Conservation (phyloP, 495 filamentous ascomycete species). For the Pseudevernia furfuracea region DNA sequence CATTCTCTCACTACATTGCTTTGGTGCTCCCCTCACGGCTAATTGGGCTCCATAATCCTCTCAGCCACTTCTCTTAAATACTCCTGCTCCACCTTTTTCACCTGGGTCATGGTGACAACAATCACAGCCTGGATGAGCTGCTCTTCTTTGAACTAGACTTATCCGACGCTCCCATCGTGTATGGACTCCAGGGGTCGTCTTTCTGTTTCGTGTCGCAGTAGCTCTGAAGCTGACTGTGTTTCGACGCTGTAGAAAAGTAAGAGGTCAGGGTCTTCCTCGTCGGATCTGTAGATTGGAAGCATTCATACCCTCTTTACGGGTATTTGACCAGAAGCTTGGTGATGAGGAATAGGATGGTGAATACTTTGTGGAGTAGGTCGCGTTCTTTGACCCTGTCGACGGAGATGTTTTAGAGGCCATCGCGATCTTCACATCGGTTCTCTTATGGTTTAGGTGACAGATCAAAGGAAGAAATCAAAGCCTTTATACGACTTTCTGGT, state of each 20-base stretch:
- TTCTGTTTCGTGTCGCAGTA: neutral
- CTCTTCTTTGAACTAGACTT: neutral
- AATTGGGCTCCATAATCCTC: neutral
- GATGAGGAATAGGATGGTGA: too few relatives aligned
- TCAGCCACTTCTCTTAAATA: too few relatives aligned
- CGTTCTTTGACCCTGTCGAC: neutral
- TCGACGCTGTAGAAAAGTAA: neutral
- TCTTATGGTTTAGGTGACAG: neutral
- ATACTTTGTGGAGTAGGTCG: too few relatives aligned
- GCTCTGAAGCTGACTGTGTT: neutral
- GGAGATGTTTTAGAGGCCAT: neutral
- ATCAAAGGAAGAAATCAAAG: neutral
- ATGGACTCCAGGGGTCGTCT: neutral
- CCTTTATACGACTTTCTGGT: neutral
- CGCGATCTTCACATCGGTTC: neutral
- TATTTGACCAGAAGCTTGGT: too few relatives aligned
- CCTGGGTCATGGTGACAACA: neutral
- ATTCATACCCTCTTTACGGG: too few relatives aligned
- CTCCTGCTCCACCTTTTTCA: neutral
- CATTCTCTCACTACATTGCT: too few relatives aligned
- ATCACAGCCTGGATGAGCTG: neutral
- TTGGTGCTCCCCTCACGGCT: too few relatives aligned
- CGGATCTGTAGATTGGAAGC: too few relatives aligned
- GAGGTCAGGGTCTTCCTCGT: too few relatives aligned
- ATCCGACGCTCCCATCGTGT: neutral